Conservation (phyloP, 2,329 filamentous ascomycete genomes). For the Huntiella moniliformis region DNA sequence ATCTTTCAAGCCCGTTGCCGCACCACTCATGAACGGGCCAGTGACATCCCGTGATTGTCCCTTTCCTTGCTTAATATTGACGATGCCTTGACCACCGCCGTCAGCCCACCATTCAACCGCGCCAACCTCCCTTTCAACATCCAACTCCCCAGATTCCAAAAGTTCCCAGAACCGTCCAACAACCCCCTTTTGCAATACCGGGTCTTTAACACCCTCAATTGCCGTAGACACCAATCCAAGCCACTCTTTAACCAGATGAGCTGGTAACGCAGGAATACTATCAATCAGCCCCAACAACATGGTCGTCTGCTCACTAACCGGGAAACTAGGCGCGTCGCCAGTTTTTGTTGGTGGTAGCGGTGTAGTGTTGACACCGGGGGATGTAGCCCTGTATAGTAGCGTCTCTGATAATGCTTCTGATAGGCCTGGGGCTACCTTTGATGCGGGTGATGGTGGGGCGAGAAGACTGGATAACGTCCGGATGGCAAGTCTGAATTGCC, state of each 20-base stretch:
- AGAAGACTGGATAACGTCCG: conserved; percentile 68
- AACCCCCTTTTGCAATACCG: conserved; percentile 41
- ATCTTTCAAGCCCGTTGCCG: conserved; percentile 14
- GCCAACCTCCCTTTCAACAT: conserved; percentile 61
- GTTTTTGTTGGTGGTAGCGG: conserved; percentile 20
- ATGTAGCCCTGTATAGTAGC: conserved; percentile 43
- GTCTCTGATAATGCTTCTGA: conserved; percentile 67
- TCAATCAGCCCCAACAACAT: conserved; percentile 63
- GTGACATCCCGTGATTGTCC: conserved; percentile 15
- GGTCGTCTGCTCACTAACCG: conserved; percentile 59
- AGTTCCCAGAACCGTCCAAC: conserved; percentile 63
- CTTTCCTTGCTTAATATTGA: conserved; percentile 13
- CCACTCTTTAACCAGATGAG: conserved; percentile 61
- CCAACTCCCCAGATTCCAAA: conserved; percentile 66
- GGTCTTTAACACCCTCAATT: conserved; percentile 38
- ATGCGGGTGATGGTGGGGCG: conserved; percentile 58
- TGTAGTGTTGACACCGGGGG: conserved; percentile 30
- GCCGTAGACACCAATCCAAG: conserved; percentile 51
- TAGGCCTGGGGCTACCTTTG: conserved; percentile 55
- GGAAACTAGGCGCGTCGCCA: conserved; percentile 12
- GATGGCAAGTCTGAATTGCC: conserved; percentile 79
- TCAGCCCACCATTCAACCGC: conserved; percentile 70
- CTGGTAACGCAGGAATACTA: conserved; percentile 52
- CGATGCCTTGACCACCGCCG: conserved; percentile 33
- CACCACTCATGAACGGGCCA: conserved; percentile 35